A percentile compares a stretch with the other conserved stretches of the same genome.
Evolutionary conservation across 2,329 filamentous ascomycete genomes (phyloP).

Genomic region (Alternaria incomplexa): DNA sequence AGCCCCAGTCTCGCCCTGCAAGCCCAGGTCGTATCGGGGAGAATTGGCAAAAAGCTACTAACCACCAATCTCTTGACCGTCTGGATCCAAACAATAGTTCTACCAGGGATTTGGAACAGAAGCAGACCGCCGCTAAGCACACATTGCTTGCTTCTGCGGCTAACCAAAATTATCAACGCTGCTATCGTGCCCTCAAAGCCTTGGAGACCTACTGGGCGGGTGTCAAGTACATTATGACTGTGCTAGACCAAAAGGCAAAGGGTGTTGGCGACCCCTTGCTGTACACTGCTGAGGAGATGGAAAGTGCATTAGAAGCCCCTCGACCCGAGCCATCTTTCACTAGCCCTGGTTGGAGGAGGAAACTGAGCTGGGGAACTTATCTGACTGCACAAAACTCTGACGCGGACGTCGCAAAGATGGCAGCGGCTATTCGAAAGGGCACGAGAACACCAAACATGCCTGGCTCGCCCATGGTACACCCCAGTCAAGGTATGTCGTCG

Average conservation of each 20-base stretch:
- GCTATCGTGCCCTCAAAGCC: constrained; percentile 81
- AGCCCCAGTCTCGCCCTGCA: constrained; percentile 67
- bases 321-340: constrained; percentile 58
- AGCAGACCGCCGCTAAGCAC: constrained; percentile 65
- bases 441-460: constrained; percentile 38
- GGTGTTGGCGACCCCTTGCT: constrained; percentile 78
- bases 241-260: constrained; percentile 85
- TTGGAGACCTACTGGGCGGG: constrained; percentile 87
- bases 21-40: constrained; percentile 12
- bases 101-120: constrained; percentile 44
- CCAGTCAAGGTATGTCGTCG: constrained; percentile 54
- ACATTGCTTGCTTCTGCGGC: constrained; percentile 79
- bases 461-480: constrained; percentile 57
- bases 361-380: constrained; percentile 53
- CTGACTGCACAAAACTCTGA: constrained; percentile 41
- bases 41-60: background rate
- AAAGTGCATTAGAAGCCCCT: constrained; percentile 67
- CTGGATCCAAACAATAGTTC: constrained; percentile 14
- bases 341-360: constrained; percentile 59
- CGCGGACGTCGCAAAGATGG: constrained; percentile 38
- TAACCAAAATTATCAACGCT: constrained; percentile 85
- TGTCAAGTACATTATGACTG: constrained; percentile 84
- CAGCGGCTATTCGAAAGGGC: constrained; percentile 40
- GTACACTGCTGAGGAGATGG: constrained; percentile 76
- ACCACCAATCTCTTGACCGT: constrained; percentile 6